Evolutionary conservation across 2,329 filamentous ascomycete species (phyloP), one percentile per base, ranked within the genome.

Genomic region (Calonectria pteridis): DNA sequence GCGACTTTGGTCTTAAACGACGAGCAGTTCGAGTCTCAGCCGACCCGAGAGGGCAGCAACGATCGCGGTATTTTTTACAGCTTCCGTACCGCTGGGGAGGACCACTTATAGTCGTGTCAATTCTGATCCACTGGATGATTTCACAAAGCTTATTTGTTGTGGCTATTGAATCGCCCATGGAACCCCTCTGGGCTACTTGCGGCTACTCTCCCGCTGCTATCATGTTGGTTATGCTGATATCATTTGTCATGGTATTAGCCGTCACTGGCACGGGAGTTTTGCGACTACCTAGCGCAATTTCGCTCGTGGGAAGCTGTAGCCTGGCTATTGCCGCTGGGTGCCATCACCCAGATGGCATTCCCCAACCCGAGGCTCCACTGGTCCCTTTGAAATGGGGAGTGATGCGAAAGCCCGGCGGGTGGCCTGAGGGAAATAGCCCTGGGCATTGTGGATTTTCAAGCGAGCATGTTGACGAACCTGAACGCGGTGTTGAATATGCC

Each of bases 121-220:
- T 62, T 3, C 10, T 72, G 11, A 46, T 72, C 4, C 73, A 74
- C 59, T 75, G 72, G 73, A 16, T 75, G 6, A 20, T 75, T 6
- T 75, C 73, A 3, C 72, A 75, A 35, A 75, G 68, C 59, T 23
- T 75, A 4, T 72, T 74, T 35, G 55, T 75, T 6, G 71, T 73
- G 7, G 65, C 65, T 0, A 37, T 74, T 28, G 73, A 74, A 13
- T 43, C 40, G 2, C 26, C 14, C 11, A 18, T 10, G 3, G 37
- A 33, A n/a, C 18, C 37, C 1, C 13, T 74, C 10, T 66, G 51
- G 23, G 14, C 29, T 6, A 73, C 69, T 1, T 67, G 65, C 13
- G 73, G 73, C 10, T 74, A 74, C 37, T 74, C 73, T 4, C 73
- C 73, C 2, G 55, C 62, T 7, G 73, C 73, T 0, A 71, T 75